These are phyloP conservation scores for Naganishia onofrii DNA, from an alignment of 768 basidiomycete genomes.

Conservation along the genomic window DNA sequence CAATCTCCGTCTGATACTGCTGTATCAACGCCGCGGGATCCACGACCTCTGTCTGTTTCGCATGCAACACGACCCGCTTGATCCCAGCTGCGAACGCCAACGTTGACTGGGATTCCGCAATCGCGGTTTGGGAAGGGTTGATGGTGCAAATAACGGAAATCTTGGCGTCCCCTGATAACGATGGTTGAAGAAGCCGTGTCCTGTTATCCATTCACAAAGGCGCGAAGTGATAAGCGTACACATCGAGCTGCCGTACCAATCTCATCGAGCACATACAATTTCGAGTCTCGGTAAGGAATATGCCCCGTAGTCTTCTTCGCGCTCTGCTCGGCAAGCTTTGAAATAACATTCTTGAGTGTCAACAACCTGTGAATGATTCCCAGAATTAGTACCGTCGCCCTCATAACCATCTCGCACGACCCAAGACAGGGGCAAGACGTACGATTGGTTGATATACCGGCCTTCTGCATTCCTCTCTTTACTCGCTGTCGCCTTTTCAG, in stretches of 20 bases:
- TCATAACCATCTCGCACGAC: background rate
- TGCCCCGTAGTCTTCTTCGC: constrained; percentile 65
- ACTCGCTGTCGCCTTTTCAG: constrained; percentile 91
- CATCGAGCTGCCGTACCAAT: background rate
- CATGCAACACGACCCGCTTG: constrained; percentile 82
- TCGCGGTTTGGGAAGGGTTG: constrained; percentile 74
- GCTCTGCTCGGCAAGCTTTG: constrained; percentile 78
- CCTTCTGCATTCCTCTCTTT: constrained; percentile 95
- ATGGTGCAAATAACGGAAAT: constrained; percentile 96
- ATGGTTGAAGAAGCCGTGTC: constrained; percentile 89
- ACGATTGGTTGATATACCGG: constrained; percentile 80
- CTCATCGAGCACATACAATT: constrained; percentile 58
- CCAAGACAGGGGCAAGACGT: constrained; percentile 23
- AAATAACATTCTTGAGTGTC: constrained; percentile 88
- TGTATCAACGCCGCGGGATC: constrained; percentile 92
- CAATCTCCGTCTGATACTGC: constrained; percentile 90
- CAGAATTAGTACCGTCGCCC: no score
- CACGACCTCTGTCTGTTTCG: constrained; percentile 88
- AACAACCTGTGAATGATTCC: constrained; percentile 63
- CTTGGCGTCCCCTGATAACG: constrained; percentile 87
- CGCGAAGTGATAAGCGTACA: constrained; percentile 26
- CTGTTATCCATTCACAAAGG: constrained; percentile 31
- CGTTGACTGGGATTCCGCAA: constrained; percentile 82
- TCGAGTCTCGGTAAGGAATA: constrained; percentile 91
- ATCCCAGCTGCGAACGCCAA: constrained; percentile 86